A percentile compares a stretch with the other conserved stretches of the same genome.
Conservation (phyloP, 2,329 filamentous ascomycete genomes). For the Parastagonospora avenae region DNA sequence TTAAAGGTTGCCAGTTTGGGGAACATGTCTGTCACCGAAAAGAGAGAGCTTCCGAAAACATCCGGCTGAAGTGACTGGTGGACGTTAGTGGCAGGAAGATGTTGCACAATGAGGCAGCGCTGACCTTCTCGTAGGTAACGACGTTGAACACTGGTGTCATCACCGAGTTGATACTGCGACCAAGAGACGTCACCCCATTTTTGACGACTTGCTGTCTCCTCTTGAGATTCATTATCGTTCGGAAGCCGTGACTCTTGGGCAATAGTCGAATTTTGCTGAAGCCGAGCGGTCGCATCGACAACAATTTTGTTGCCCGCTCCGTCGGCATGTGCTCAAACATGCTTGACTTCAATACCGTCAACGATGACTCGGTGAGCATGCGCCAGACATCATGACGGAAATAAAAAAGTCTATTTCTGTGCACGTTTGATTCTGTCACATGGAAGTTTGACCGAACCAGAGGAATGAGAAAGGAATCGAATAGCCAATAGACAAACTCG, state of each 20-base stretch:
- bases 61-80: conserved; percentile 50
- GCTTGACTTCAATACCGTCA: conserved; percentile 67
- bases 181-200: conserved; percentile 61
- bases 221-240: conserved; percentile 86
- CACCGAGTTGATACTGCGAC: conserved; percentile 70
- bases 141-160: conserved; percentile 76
- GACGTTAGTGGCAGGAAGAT: conserved; percentile 11
- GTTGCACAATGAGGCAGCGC: not conserved
- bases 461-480: conserved; percentile 90
- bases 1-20: conserved; percentile 74
- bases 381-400: conserved; percentile 95
- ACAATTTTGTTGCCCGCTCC: conserved; percentile 60
- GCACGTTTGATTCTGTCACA: conserved; percentile 83
- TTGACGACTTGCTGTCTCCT: conserved; percentile 62
- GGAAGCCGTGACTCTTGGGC: conserved; percentile 76
- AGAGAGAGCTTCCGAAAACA: conserved; percentile 77
- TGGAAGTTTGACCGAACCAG: conserved; percentile 88
- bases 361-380: conserved; percentile 72
- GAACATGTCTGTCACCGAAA: conserved; percentile 82
- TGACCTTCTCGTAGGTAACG: conserved; percentile 77
- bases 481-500: conserved; percentile 89
- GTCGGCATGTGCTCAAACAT: conserved; percentile 81
- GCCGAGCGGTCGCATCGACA: conserved; percentile 70
- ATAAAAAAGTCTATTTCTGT: conserved; percentile 85
- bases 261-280: conserved; percentile 80